A percentile compares a stretch with the other conserved stretches of the same genome.
phyloP scores from a whole-genome alignment of 345 rosid genomes.

The Eucalyptus cloeziana region DNA sequence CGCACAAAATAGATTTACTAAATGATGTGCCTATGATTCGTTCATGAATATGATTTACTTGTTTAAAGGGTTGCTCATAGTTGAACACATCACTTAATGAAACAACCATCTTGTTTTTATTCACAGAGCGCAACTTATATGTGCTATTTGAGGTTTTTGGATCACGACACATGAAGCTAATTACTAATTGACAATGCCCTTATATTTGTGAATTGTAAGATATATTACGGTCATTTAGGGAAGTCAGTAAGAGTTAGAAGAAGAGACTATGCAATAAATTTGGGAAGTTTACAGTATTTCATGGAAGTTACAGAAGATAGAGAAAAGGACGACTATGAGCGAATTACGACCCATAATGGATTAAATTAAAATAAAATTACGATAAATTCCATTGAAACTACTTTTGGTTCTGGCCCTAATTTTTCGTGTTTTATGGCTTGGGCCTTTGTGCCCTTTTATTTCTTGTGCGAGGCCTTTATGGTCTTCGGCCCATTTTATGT shows the following conservation, averaged over 20 bases:
- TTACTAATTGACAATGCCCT: neutral
- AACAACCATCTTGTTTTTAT: neutral
- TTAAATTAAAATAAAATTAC: neutral
- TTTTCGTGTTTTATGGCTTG: neutral
- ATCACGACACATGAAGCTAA: neutral
- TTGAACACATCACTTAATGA: neutral
- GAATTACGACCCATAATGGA: neutral
- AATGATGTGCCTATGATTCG: neutral
- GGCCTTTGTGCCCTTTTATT: neutral
- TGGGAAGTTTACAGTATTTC: neutral
- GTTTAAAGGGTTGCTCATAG: neutral
- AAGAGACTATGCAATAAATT: neutral
- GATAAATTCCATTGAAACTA: neutral
- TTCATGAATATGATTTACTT: neutral
- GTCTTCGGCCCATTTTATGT: neutral
- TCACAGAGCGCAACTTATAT: neutral
- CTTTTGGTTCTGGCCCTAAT: neutral
- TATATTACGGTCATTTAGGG: neutral
- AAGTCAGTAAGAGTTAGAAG: neutral
- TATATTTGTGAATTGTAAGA: neutral
- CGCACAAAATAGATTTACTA: neutral
- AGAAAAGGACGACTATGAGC: neutral
- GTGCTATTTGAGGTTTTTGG: neutral
- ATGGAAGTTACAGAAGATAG: neutral
- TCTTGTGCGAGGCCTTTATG: neutral